Percentiles rank a stretch among this genome's conserved stretches.
phyloP scores from a whole-genome alignment of 2,329 filamentous ascomycete species.

The Colletotrichum graminicola region DNA sequence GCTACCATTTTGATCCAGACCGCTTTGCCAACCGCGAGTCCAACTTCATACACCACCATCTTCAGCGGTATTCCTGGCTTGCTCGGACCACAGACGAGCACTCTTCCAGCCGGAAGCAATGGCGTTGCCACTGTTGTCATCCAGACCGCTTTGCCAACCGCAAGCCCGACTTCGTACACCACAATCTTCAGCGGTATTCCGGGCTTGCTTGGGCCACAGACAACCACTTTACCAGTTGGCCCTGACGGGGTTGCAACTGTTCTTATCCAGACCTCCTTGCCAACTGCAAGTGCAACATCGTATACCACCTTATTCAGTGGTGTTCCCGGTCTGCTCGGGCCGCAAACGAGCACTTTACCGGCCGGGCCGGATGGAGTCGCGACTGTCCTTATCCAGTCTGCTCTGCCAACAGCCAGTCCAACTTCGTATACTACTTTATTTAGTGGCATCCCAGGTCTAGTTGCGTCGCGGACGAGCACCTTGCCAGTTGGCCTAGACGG shows the following conservation, averaged over 20 bases:
- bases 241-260: slow-evolving; percentile 16
- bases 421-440: slow-evolving; percentile 12
- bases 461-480: slow-evolving; percentile 7
- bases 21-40: neutral
- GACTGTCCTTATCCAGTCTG: slow-evolving; percentile 14
- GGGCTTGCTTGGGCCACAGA: slow-evolving; percentile 15
- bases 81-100: neutral
- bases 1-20: neutral
- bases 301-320: slow-evolving; percentile 10
- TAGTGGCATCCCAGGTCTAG: slow-evolving; percentile 8
- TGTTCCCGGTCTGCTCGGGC: too few relatives aligned
- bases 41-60: slow-evolving; percentile 1
- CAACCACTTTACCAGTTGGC: slow-evolving; percentile 1
- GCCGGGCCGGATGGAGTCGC: slow-evolving; percentile 14
- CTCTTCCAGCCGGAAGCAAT: slow-evolving; percentile 17
- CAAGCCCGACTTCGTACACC: neutral
- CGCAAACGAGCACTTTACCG: neutral
- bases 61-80: slow-evolving; percentile 24
- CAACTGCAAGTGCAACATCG: neutral
- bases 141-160: slow-evolving; percentile 23
- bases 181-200: slow-evolving; percentile 15
- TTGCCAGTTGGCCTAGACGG: slow-evolving; percentile 14
- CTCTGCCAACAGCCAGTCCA: neutral
- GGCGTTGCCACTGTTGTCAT: slow-evolving; percentile 22
- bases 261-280: slow-evolving; percentile 7